Conservation (phyloP, 257 asterid genomes). For the Ilex aquifolium region DNA sequence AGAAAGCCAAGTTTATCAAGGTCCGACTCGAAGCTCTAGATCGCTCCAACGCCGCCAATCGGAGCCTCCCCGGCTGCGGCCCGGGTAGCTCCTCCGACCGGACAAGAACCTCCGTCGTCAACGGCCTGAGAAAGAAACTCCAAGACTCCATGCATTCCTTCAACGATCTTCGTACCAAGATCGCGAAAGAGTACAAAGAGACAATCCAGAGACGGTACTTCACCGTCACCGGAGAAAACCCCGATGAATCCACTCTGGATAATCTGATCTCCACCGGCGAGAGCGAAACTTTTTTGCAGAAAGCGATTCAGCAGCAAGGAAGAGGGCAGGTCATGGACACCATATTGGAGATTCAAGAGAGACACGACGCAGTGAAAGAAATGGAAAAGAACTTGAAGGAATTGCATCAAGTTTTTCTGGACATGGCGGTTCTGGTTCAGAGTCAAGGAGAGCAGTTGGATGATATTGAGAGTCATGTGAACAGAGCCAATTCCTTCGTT, state of each 20-base stretch:
- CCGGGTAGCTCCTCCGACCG: slow-evolving; percentile 41
- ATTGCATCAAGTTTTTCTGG: slow-evolving; percentile 36
- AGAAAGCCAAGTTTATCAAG: slow-evolving; percentile 36
- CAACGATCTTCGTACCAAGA: slow-evolving; percentile 36
- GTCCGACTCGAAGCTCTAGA: slow-evolving; percentile 32
- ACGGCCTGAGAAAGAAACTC: slow-evolving; percentile 38
- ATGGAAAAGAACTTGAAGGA: slow-evolving; percentile 36
- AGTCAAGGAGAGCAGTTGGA: slow-evolving; percentile 35
- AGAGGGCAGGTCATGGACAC: slow-evolving; percentile 47
- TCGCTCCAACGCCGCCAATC: slow-evolving; percentile 31
- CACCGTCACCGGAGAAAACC: slow-evolving; percentile 43
- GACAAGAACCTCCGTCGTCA: slow-evolving; percentile 37
- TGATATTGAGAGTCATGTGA: slow-evolving; percentile 37
- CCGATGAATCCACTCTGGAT: slow-evolving; percentile 30
- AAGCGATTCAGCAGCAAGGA: slow-evolving; percentile 46
- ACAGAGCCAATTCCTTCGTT: slow-evolving; percentile 38
- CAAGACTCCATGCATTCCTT: slow-evolving; percentile 34
- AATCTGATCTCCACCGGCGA: slow-evolving; percentile 29
- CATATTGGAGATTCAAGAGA: slow-evolving; percentile 40
- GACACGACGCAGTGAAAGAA: slow-evolving; percentile 50
- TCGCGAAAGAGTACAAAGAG: slow-evolving; percentile 35
- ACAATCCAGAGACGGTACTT: slow-evolving; percentile 36
- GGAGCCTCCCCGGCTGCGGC: slow-evolving; percentile 35
- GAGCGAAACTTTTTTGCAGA: slow-evolving; percentile 40
- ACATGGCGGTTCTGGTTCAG: slow-evolving; percentile 40